These are phyloP conservation scores for Bifiguratus adelaidae DNA, from an alignment of 192 early-diverging fungal species.

Conservation along the genomic window DNA sequence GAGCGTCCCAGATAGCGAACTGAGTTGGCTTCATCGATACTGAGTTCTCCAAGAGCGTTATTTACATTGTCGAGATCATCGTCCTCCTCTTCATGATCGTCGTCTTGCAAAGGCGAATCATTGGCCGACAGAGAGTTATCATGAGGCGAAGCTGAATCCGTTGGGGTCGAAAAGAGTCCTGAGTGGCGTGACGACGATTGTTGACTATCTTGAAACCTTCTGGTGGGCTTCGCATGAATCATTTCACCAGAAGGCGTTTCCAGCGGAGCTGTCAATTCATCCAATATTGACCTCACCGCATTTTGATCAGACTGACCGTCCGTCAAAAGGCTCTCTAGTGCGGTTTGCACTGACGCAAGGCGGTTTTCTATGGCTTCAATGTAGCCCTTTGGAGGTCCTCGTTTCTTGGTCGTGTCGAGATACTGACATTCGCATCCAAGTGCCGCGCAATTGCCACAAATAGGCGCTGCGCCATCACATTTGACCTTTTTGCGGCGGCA, in stretches of 20 bases:
- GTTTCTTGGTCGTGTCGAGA: constrained; percentile 39
- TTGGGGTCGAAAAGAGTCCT: not conserved
- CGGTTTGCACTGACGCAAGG: constrained; percentile 54
- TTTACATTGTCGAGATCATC: constrained; percentile 18
- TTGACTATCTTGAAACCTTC: too few relatives aligned
- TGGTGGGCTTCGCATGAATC: constrained; percentile 11
- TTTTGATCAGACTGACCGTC: constrained; percentile 38
- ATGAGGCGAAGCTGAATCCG: not conserved
- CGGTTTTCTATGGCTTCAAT: constrained; percentile 77
- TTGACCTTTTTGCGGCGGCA: constrained; percentile 79
- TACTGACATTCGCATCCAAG: constrained; percentile 53
- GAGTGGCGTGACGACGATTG: too few relatives aligned
- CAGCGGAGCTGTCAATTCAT: constrained; percentile 18
- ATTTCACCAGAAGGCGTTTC: constrained; percentile 19
- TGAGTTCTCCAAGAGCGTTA: constrained; percentile 45
- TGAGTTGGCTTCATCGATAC: constrained; percentile 58
- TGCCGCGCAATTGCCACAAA: constrained; percentile 67
- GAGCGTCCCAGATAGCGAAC: constrained; percentile 66
- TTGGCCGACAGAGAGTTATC: too few relatives aligned
- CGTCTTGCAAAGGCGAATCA: constrained; percentile 12
- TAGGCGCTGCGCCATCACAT: constrained; percentile 61
- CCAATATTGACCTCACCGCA: constrained; percentile 9
- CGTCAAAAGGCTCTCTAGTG: constrained; percentile 44
- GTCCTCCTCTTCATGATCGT: too few relatives aligned
- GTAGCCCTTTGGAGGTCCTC: constrained; percentile 80